Base-by-base conservation (phyloP, 2,329 filamentous ascomycete species). In the Tolypocladium capitatum region DNA sequence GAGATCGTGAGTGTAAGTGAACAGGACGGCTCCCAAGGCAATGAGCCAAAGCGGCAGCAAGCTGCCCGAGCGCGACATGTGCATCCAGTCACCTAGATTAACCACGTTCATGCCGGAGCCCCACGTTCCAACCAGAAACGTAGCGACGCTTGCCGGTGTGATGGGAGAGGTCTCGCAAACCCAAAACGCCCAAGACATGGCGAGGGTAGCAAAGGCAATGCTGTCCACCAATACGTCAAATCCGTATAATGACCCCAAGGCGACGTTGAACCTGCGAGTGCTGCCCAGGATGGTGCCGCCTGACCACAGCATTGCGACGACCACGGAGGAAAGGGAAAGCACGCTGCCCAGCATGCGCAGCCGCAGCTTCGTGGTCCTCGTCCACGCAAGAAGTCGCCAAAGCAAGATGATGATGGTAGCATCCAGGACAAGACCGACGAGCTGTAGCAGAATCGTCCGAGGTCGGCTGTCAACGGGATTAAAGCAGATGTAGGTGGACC, bases 401-500 rank as follows among this genome's bases (percentile, higher is more conserved):
- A 68, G 50, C 10, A 75, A 57, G n/a, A 75, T 56, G 20, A 72
- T 55, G 46, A 76, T 69, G 35, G 60, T 48, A 7, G 68, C 66
- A 52, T 79, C 75, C 5, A 75, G 60, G 21, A 68, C 49, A 18
- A 78, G 56, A 0, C 72, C 71, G 1, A 66, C 18, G 43, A 67
- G 51, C 51, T 78, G 75, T 7, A 71, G 53, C n/a, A 63, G 51
- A 1, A 71, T 52, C 1, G 69, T 60, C 18, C 58, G 58, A 5
- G 59, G 55, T 3, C 58, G 58, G 45, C 61, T 67, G 47, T 76
- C 73, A 14, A 66, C 51, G 4, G 63, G 53, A 5, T 63, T 52
- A 18, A 74, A 71, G 54, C 76, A 80, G 48, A 76, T 68, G 49
- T 72, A 76, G 0, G 72, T 75, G 13, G 75, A 77, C n/a, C 56